Base-by-base conservation (phyloP, 495 filamentous ascomycete genomes). In the Apodospora peruviana region DNA sequence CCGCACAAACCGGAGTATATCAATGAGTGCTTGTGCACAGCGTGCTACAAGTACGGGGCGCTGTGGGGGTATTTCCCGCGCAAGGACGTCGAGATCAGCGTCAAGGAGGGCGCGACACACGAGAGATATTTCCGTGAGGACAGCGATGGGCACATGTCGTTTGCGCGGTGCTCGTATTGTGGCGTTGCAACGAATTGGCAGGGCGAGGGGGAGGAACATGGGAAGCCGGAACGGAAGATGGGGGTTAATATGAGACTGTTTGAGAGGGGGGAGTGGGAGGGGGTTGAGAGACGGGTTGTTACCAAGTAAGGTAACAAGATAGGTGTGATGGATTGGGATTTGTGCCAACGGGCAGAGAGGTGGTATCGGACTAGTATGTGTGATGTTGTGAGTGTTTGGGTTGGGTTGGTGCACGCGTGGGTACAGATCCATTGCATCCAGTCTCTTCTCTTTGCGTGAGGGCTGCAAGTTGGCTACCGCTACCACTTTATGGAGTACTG, bases 21-120 rank as follows among this genome's bases (percentile, higher is more conserved):
- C 35, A 48, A 48, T 16, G 20, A 48, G 24, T 48, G 45, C 45
- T 35, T 39, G 12, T 48, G 45, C 45, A 48, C 35, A 32, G 45
- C 40, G 10, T 48, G 45, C 45, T 48, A 48, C 36, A 48, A 48
- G 45, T 25, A 24, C 16, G 45, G 45, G 19, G 34, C 22, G 5
- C 10, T 48, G 5, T 48, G 45, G 45, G 45, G 35, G 14, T 48
- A 48, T 19, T 27, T 48, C 23, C 14, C 20, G 7, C 14, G n/a
- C 8, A 14, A 16, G 19, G 3, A 19, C 12, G 45, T 48, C 3
- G 24, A 39, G 7, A 17, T 48, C 3, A 48, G 9, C 0, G 19
- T 23, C 8, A 8, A 34, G 22, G 45, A 48, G 1, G 45, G 34
- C n/a, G 36, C 45, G 14, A 20, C 3, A 8, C 16, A 27, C 3